These are phyloP conservation scores for Candida peoriensis DNA, from an alignment of 805 yeast species.

Conservation along the genomic window DNA sequence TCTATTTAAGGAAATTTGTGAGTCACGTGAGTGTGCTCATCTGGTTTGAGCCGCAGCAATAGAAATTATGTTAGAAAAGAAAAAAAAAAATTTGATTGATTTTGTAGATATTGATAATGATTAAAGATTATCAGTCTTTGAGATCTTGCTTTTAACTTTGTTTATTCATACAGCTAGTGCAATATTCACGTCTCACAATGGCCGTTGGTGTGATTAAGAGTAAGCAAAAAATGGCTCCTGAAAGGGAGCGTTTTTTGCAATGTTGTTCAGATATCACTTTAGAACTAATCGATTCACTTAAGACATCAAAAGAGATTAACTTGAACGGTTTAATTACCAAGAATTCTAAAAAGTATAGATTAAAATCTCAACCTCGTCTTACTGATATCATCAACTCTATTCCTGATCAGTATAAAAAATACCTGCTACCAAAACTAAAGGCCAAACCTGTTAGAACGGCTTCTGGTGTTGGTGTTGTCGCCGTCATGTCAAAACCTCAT, in stretches of 20 bases:
- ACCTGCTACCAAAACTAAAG: constrained; percentile 84
- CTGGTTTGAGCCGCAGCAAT: constrained; percentile 7
- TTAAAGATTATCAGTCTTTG: no score
- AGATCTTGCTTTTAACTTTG: no score
- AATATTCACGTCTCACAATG: constrained; percentile 18
- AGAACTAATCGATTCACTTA: constrained; percentile 75
- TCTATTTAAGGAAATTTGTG: no score
- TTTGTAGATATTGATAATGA: no score
- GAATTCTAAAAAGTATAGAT: constrained; percentile 83
- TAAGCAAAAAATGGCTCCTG: constrained; percentile 78
- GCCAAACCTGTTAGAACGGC: constrained; percentile 99
- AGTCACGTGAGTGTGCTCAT: constrained; percentile 4
- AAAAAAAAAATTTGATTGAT: constrained; percentile 3
- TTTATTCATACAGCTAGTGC: no score
- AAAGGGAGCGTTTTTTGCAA: constrained; percentile 86
- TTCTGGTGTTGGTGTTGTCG: constrained; percentile 97
- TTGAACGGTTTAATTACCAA: constrained; percentile 84
- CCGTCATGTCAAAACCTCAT: constrained; percentile 99
- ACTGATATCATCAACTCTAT: constrained; percentile 93
- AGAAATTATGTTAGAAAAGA: no score
- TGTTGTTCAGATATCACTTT: constrained; percentile 90
- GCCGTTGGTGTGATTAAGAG: constrained; percentile 26
- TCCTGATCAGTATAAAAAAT: constrained; percentile 93
- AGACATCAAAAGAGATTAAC: constrained; percentile 73
- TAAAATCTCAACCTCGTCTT: constrained; percentile 87